phyloP scores from a whole-genome alignment of 257 asterid species.

The Lavandula angustifolia region DNA sequence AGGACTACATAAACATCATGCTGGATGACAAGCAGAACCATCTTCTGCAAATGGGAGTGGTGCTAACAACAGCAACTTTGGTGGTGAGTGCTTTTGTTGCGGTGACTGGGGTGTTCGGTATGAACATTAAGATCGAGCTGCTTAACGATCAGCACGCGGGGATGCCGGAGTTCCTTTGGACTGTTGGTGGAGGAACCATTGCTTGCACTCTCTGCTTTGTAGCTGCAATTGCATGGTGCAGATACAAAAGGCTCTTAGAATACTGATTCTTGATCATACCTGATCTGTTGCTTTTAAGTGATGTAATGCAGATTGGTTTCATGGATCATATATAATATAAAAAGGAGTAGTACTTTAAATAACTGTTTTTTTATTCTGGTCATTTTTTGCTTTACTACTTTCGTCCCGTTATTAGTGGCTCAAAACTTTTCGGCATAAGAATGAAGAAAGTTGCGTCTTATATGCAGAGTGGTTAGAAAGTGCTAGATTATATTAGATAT shows the following conservation, averaged over 20 bases:
- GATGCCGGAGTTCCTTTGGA: slow-evolving; percentile 56
- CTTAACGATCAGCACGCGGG: slow-evolving; percentile 43
- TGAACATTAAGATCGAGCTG: slow-evolving; percentile 58
- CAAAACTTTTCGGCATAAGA: too few species aligned
- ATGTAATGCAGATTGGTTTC: too few species aligned
- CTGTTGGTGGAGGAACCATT: slow-evolving; percentile 54
- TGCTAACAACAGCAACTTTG: slow-evolving; percentile 66
- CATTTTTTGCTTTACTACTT: too few species aligned
- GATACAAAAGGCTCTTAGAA: slow-evolving; percentile 51
- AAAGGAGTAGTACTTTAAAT: too few species aligned
- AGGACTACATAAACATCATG: slow-evolving; percentile 86
- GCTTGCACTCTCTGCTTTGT: slow-evolving; percentile 51
- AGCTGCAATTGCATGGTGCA: slow-evolving; percentile 64
- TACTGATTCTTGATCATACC: neutral
- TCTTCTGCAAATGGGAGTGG: slow-evolving; percentile 84
- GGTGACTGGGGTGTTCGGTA: slow-evolving; percentile 69
- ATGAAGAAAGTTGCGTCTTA: too few species aligned
- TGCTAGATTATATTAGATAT: too few species aligned
- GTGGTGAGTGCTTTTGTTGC: slow-evolving; percentile 73
- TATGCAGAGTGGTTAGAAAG: too few species aligned
- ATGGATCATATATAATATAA: too few species aligned
- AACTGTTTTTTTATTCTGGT: too few species aligned
- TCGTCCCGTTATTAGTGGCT: too few species aligned
- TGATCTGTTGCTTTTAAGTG: too few species aligned
- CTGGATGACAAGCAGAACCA: slow-evolving; percentile 88